A percentile compares a stretch with the other conserved stretches of the same genome.
Evolutionary conservation across 2,329 filamentous ascomycete species (phyloP).

Genomic region (Xylariaceae sp.): DNA sequence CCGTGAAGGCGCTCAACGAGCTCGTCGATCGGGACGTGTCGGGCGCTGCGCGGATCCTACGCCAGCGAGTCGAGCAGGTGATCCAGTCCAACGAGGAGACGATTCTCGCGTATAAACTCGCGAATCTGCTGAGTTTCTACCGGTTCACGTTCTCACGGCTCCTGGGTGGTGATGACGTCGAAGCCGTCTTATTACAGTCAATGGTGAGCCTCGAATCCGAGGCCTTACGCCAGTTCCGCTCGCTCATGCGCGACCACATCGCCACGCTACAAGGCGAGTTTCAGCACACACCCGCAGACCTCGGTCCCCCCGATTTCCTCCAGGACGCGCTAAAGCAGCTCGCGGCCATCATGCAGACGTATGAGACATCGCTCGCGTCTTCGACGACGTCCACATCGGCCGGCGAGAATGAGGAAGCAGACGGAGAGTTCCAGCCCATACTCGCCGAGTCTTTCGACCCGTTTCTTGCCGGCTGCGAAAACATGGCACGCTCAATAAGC

Average conservation of each 20-base stretch:
- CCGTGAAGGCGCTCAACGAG: slow-evolving; percentile 79
- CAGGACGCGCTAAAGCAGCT: slow-evolving; percentile 80
- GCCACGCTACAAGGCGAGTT: slow-evolving; percentile 75
- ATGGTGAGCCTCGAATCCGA: slow-evolving; percentile 74
- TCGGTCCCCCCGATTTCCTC: slow-evolving; percentile 81
- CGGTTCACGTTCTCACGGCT: slow-evolving; percentile 82
- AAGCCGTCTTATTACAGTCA: slow-evolving; percentile 72
- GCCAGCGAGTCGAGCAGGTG: slow-evolving; percentile 88
- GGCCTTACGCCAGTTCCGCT: slow-evolving; percentile 81
- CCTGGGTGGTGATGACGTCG: slow-evolving; percentile 58
- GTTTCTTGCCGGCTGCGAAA: slow-evolving; percentile 77
- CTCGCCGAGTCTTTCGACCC: slow-evolving; percentile 83
- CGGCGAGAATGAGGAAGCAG: background rate
- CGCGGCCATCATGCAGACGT: slow-evolving; percentile 79
- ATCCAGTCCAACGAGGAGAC: slow-evolving; percentile 92
- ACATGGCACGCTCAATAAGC: slow-evolving; percentile 66
- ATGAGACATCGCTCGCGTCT: slow-evolving; percentile 81
- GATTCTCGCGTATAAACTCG: slow-evolving; percentile 85
- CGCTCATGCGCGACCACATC: slow-evolving; percentile 80
- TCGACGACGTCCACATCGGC: slow-evolving; percentile 37
- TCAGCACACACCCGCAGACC: slow-evolving; percentile 71
- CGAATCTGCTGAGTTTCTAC: slow-evolving; percentile 90
- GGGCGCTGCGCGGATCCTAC: slow-evolving; percentile 81
- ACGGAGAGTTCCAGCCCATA: slow-evolving; percentile 73
- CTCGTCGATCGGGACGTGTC: slow-evolving; percentile 86